Evolutionary conservation across 2,329 filamentous ascomycete genomes (phyloP).

Genomic region (Penicillium brevicompactum): DNA sequence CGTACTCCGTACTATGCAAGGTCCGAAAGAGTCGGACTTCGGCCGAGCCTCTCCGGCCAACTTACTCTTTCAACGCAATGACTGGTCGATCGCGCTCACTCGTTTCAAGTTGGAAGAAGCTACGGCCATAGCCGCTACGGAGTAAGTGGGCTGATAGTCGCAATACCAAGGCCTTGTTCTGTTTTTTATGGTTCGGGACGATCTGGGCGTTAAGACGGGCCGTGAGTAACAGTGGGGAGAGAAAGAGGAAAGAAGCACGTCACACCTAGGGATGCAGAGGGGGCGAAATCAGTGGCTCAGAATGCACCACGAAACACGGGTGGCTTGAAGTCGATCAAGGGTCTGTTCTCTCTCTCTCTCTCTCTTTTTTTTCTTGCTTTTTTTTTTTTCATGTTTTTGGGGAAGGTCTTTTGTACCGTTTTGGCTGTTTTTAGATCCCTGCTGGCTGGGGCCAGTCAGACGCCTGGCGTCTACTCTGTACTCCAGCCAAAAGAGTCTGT

Average conservation of each 20-base stretch:
- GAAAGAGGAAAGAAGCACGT: constrained; percentile 12
- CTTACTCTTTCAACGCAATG: background rate
- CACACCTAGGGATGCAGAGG: constrained; percentile 18
- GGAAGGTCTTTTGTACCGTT: background rate
- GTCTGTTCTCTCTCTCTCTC: constrained; percentile 22
- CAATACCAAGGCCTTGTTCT: constrained; percentile 1
- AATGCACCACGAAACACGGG: constrained; percentile 29
- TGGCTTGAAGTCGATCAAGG: constrained; percentile 30
- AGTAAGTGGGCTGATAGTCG: background rate
- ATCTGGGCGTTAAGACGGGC: constrained; percentile 15
- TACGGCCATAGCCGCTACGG: background rate
- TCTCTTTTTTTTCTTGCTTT: background rate
- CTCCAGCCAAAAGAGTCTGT: constrained; percentile 16
- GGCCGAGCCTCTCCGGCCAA: constrained; percentile 2
- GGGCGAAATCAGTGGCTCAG: constrained; percentile 23
- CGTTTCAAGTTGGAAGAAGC: background rate
- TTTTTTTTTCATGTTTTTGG: background rate
- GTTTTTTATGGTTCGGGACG: constrained; percentile 11
- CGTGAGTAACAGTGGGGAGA: constrained; percentile 21
- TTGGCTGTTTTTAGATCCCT: constrained; percentile 13
- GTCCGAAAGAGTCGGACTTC: constrained; percentile 7
- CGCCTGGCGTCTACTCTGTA: constrained; percentile 8
- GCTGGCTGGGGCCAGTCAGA: constrained; percentile 13
- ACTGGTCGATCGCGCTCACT: constrained; percentile 1
- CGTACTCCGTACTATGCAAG: constrained; percentile 4